A percentile compares a stretch with the other conserved stretches of the same genome.
phyloP scores from a whole-genome alignment of 1,284 basidiomycete species.

The Leccinum proximum region DNA sequence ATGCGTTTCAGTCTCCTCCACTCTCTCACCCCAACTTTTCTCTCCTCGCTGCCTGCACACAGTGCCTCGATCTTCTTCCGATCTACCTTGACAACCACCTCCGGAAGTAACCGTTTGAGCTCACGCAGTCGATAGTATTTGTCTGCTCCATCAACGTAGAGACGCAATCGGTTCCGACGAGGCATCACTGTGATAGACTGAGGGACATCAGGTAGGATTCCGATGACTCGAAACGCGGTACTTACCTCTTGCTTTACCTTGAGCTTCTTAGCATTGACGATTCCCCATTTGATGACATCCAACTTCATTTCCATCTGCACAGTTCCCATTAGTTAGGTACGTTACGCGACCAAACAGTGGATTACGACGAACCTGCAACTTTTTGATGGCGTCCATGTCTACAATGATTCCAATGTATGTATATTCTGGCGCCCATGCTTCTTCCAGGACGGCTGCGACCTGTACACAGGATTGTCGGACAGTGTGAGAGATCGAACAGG shows the following conservation, averaged over 20 bases:
- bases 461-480: conserved; percentile 27
- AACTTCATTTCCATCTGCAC: conserved; percentile 86
- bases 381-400: conserved; percentile 87
- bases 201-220: background rate
- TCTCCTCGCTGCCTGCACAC: conserved; percentile 70
- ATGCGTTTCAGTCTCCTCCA: conserved; percentile 74
- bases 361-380: conserved; percentile 70
- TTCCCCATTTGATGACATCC: conserved; percentile 92
- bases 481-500: background rate
- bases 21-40: conserved; percentile 82
- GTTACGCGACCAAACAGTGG: background rate
- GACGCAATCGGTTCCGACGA: conserved; percentile 77
- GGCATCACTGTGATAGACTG: conserved; percentile 76
- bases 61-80: conserved; percentile 77
- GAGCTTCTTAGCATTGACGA: conserved; percentile 85
- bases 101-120: conserved; percentile 77
- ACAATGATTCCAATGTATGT: conserved; percentile 95
- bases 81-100: conserved; percentile 85
- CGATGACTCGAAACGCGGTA: conserved; percentile 23
- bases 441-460: conserved; percentile 93
- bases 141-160: conserved; percentile 83
- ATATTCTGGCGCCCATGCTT: conserved; percentile 92
- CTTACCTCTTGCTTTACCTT: conserved; percentile 87
- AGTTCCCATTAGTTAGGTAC: background rate
- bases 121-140: conserved; percentile 90